phyloP scores from a whole-genome alignment of 768 basidiomycete genomes.

The Tubosaeta sp. region DNA sequence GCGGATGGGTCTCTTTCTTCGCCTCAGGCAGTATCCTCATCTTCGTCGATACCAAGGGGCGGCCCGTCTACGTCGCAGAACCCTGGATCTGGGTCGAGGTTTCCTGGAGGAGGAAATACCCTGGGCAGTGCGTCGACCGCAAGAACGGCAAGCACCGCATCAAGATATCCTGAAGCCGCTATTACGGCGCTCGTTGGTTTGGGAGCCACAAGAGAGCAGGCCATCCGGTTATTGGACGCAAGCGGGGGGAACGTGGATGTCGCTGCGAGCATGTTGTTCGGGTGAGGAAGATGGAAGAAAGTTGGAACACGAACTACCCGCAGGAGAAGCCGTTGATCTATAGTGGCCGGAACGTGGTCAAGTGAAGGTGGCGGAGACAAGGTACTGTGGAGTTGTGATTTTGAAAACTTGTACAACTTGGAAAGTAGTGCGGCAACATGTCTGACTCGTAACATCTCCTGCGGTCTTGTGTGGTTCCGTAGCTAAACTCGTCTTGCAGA shows the following conservation, averaged over 20 bases:
- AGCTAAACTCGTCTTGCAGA: too few relatives aligned
- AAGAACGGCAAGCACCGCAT: constrained; percentile 40
- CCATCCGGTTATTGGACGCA: constrained; percentile 71
- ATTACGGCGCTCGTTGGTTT: constrained; percentile 70
- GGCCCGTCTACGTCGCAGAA: constrained; percentile 17
- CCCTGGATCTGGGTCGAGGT: constrained; percentile 46
- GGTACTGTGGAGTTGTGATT: background rate
- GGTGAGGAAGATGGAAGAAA: constrained; percentile 10
- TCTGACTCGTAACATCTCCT: too few relatives aligned
- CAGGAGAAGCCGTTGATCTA: background rate
- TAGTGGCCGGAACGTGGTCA: background rate
- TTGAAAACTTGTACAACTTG: background rate
- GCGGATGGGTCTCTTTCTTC: constrained; percentile 19
- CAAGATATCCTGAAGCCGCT: constrained; percentile 51
- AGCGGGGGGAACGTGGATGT: constrained; percentile 84
- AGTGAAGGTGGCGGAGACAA: background rate
- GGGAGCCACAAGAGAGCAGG: constrained; percentile 73
- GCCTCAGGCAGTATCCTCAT: constrained; percentile 14
- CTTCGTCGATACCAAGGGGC: constrained; percentile 7
- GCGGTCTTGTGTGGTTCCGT: too few relatives aligned
- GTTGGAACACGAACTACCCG: background rate
- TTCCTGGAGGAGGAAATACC: constrained; percentile 69
- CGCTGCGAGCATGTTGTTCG: constrained; percentile 86
- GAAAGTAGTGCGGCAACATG: too few relatives aligned
- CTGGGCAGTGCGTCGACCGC: constrained; percentile 44